Evolutionary conservation across 2,329 filamentous ascomycete species (phyloP), one percentile per base, ranked within the genome.

Genomic region (Paraconiothyrium sp.): DNA sequence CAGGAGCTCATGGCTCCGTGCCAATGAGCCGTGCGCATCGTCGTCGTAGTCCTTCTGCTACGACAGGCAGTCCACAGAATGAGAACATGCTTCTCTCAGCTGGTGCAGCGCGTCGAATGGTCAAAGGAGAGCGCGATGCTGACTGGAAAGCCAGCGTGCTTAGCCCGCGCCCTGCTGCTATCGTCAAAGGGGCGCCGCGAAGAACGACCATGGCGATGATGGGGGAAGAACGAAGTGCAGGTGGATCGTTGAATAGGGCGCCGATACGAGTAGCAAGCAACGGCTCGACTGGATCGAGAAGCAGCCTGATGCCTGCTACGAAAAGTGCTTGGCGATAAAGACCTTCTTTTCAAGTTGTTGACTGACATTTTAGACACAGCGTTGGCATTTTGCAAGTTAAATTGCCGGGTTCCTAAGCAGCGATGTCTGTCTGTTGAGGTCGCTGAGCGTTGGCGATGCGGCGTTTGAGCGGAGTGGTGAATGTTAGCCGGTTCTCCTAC

Each of bases 61-160:
- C 64, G 24, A 72, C 68, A 8, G 77, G 81, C 58, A 86, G 84
- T 57, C 85, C 87, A 14, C 85, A 86, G 1, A 84, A 81, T 56
- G 85, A 88, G 66, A 86, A 85, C 60, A 79, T 81, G 8, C 82
- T 89, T 76, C 90, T 91, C 76, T 89, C 87, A 0, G 87, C 88
- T 27, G 84, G 85, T 58, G 88, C 90, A 64, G 88, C 89, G 30
- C 83, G 89, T 47, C 83, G 89, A 14, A 90, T 91, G 87, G 86
- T 88, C 43, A 88, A 85, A 72, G 85, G 82, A 51, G 85, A 88
- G 35, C 87, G 86, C 67, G 86, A 86, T 46, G 81, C 82, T 52
- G 84, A 86, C 20, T 82, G 80, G 70, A 85, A 84, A 62, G 79
- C 79, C 43, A 86, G 83, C 59, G 87, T 91, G 14, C 78, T 91